Evolutionary conservation across 176 grass and related monocot species (phyloP), one percentile per base, ranked within the genome.

Genomic region (Musa troglodytarum): DNA sequence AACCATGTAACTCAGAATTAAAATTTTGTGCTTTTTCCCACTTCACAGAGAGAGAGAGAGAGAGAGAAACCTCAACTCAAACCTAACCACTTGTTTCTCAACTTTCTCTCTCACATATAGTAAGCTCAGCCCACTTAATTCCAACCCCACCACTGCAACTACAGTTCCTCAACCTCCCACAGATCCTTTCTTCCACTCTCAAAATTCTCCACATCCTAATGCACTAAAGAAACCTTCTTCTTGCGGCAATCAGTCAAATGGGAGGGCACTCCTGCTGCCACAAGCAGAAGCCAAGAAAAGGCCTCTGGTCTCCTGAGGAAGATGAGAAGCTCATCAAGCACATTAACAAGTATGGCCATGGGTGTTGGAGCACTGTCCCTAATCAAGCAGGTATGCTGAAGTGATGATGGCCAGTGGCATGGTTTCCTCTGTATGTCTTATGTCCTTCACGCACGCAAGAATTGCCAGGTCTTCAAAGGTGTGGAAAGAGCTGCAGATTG

Each of bases 231-330:
- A 34, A 24, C 25, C 25, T 43, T 11, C 14, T 2, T 68, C 65
- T 13, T 10, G 11, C 23, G 2, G 63, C 10, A 25, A 8, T 1
- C 28, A 13, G 15, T 12, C 17, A 63, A 74, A 76, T 76, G 74
- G 74, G 54, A 3, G 62, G 55, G 74, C 74, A 76, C 20, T 63
- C 74, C 55, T 76, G 74, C 55, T 76, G 74, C 74, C 62, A 76
- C 74, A 76, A 76, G 55, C 53, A 76, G 19, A 76, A 74, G 71
- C 53, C 55, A 25, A 74, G 71, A 53, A 74, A 74, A 54, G 71
- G 71, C 20, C 53, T 74, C 5, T 74, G 71, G 71, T 74, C 52
- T 56, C 71, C 71, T 15, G 71, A 74, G 53, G 71, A 74, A 21
- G 71, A 74, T 29, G 71, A 74, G 53, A 74, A 74, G 71, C 71